Percentiles rank a stretch among this genome's conserved stretches.
Conservation (phyloP, 345 rosid genomes). For the Cochlearia excelsa region DNA sequence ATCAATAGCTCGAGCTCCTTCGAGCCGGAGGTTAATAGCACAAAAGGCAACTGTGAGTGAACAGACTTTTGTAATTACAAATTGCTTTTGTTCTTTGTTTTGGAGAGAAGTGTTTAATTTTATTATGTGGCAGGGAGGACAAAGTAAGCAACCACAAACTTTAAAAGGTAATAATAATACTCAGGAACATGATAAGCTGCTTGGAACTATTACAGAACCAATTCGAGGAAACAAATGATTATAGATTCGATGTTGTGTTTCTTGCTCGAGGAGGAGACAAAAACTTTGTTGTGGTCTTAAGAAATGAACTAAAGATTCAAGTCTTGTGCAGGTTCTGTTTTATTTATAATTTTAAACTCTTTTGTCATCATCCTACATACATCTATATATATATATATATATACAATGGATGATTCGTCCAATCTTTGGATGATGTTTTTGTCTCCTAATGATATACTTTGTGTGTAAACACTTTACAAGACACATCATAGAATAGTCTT, state of each 20-base stretch:
- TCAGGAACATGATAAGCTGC: conserved; percentile 28
- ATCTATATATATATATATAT: no score
- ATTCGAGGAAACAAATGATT: conserved; percentile 14
- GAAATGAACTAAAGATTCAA: no score
- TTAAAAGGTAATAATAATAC: conserved; percentile 14
- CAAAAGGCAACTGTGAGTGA: conserved; percentile 36
- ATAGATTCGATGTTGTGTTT: background rate
- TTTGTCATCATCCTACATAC: no score
- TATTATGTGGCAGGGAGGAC: conserved; percentile 28
- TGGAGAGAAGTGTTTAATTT: background rate
- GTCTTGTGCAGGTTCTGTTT: no score
- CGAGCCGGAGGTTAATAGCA: conserved; percentile 69
- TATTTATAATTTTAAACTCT: no score
- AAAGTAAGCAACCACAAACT: conserved; percentile 29
- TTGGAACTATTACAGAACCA: conserved; percentile 29
- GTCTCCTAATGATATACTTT: no score
- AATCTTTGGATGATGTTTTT: no score
- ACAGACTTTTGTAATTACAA: background rate
- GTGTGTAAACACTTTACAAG: no score
- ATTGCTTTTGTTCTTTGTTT: no score
- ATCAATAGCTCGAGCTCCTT: conserved; percentile 88
- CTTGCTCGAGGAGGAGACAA: conserved; percentile 5
- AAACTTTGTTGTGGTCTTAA: background rate
- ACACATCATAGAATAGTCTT: no score
- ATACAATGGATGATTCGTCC: no score